These are phyloP conservation scores for Russula brevipes DNA, from an alignment of 768 basidiomycete species.

Conservation along the genomic window DNA sequence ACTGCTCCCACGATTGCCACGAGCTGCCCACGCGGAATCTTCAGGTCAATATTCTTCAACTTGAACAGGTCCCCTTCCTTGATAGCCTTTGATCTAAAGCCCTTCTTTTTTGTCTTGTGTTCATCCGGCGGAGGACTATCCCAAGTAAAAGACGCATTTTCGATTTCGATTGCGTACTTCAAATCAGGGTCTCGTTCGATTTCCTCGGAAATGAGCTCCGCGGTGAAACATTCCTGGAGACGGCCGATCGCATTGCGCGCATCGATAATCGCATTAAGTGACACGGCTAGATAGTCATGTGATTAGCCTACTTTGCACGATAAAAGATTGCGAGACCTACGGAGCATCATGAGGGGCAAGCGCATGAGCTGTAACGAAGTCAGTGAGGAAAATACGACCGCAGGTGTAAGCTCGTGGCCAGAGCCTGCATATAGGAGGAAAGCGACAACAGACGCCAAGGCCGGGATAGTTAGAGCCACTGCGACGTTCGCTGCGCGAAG, in stretches of 20 bases:
- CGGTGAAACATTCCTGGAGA: conserved; percentile 75
- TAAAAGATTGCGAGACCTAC: conserved; percentile 28
- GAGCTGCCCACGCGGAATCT: conserved; percentile 69
- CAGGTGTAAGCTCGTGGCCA: conserved; percentile 64
- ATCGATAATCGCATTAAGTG: conserved; percentile 77
- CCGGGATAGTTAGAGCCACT: conserved; percentile 66
- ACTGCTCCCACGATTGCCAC: conserved; percentile 80
- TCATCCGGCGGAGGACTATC: conserved; percentile 63
- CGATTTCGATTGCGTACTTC: conserved; percentile 60
- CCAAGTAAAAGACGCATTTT: conserved; percentile 79
- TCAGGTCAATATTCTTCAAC: conserved; percentile 57
- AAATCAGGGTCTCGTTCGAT: conserved; percentile 50
- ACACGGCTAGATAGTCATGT: conserved; percentile 42
- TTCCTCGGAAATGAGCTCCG: conserved; percentile 64
- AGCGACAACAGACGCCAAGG: conserved; percentile 70
- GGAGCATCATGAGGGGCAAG: conserved; percentile 72
- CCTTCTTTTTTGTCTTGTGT: conserved; percentile 25
- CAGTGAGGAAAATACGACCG: conserved; percentile 77
- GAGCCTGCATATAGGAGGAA: conserved; percentile 73
- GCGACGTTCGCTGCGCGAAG: conserved; percentile 64
- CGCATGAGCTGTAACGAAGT: conserved; percentile 83
- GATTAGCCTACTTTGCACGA: not conserved
- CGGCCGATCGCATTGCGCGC: conserved; percentile 74
- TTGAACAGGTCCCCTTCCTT: conserved; percentile 50
- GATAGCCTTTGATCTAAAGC: conserved; percentile 29